These are phyloP conservation scores for Pseudozyma hubeiensis DNA, from an alignment of 1,284 basidiomycete species.

Conservation along the genomic window DNA sequence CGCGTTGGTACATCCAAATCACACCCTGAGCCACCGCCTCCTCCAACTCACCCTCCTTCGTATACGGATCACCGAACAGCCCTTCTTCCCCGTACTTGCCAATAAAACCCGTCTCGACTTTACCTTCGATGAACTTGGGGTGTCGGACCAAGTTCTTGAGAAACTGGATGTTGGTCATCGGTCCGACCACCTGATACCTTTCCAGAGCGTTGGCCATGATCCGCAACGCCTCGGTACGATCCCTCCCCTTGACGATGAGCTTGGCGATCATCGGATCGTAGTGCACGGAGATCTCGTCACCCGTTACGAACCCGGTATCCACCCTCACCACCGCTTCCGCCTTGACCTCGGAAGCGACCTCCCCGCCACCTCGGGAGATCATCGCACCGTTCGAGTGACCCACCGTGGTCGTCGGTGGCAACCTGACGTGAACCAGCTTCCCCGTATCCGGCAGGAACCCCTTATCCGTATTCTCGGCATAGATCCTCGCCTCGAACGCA, in stretches of 20 bases:
- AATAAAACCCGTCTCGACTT: constrained; percentile 94
- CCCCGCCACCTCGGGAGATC: not conserved
- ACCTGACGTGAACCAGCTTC: constrained; percentile 77
- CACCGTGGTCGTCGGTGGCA: constrained; percentile 70
- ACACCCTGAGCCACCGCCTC: constrained; percentile 34
- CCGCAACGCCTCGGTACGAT: constrained; percentile 85
- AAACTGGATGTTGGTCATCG: constrained; percentile 91
- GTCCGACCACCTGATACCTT: constrained; percentile 89
- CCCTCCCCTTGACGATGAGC: constrained; percentile 87
- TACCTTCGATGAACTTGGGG: constrained; percentile 79
- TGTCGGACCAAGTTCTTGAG: constrained; percentile 82
- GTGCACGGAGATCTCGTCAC: constrained; percentile 76
- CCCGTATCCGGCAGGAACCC: constrained; percentile 90
- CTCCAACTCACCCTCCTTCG: constrained; percentile 5
- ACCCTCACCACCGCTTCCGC: constrained; percentile 78
- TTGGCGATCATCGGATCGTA: constrained; percentile 96
- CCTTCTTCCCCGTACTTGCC: constrained; percentile 65
- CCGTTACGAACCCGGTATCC: constrained; percentile 86
- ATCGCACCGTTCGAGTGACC: constrained; percentile 24
- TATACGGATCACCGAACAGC: constrained; percentile 40
- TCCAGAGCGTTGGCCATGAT: constrained; percentile 82
- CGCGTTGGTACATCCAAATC: constrained; percentile 11
- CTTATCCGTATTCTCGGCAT: constrained; percentile 80
- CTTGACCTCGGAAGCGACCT: constrained; percentile 22
- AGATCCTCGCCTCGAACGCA: constrained; percentile 95